Base-by-base conservation (phyloP, 2,329 filamentous ascomycete genomes). In the Hortaea sp. region DNA sequence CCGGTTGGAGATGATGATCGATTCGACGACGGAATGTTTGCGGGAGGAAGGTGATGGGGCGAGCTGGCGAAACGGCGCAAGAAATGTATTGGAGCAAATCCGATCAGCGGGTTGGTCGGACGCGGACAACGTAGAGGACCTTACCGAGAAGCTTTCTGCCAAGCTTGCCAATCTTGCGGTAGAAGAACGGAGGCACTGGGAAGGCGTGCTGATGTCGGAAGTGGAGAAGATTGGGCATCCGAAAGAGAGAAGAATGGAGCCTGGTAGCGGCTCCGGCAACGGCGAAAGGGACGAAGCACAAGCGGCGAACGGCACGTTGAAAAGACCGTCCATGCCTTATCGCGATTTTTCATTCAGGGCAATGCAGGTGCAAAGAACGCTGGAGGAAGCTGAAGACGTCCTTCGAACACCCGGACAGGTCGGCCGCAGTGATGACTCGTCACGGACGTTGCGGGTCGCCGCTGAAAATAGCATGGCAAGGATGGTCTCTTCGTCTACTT, bases 321-420 rank as follows among this genome's bases (percentile, higher is more conserved):
- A 13, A 39, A 39, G 10, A 13, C 37, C 37, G 9, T 2, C 9
- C 10, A 69, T 75, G 67, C 71, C 71, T 28, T 56, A 62, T 11
- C 62, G 72, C 48, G 68, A 70, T 43, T 63, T 61, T 11, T 67
- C 69, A 3, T 73, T 66, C 31, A 62, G 69, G 48, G 73, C 72
- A 3, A 68, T 69, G 3, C 66, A 69, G 42, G 72, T 76, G 38
- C 69, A 67, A 43, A 66, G 72, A 7, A 59, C 63, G 27, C 54
- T 75, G 6, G 72, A 74, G 57, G 73, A 75, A 55, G 53, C 53
- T 1, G 57, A 59, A 39, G 43, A 29, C 32, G 39, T 50, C 32
- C 45, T 49, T 28, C 32, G 32, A 30, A 29, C 10, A 28, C 40
- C 20, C 3, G 20, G 7, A 7, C 29, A 10, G 20, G 4, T 6